These are phyloP conservation scores for Kockiozyma suomiensis DNA, from an alignment of 805 yeast species.

Conservation along the genomic window DNA sequence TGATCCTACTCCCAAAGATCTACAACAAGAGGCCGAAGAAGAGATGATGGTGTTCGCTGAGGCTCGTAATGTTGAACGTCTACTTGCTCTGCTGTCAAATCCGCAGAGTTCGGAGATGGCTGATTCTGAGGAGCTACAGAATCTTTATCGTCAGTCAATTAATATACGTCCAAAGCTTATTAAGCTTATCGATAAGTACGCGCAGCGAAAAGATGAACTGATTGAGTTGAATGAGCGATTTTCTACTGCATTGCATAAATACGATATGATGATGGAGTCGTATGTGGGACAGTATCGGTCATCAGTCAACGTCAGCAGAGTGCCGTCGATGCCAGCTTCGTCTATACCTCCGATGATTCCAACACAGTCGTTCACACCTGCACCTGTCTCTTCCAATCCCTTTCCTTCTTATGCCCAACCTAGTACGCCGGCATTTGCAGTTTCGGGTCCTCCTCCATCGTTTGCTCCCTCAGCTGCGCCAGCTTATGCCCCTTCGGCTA, in stretches of 20 bases:
- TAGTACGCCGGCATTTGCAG: background rate
- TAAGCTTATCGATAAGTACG: constrained; percentile 73
- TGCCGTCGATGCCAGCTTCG: constrained; percentile 1
- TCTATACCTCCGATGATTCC: background rate
- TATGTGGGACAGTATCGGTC: constrained; percentile 36
- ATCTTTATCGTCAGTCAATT: constrained; percentile 69
- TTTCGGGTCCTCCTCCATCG: background rate
- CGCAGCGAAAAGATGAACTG: constrained; percentile 76
- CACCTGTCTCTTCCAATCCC: background rate
- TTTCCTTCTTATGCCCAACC: constrained; percentile 4
- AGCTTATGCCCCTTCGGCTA: constrained; percentile 1
- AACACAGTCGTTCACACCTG: background rate
- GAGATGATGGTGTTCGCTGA: constrained; percentile 60
- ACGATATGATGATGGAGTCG: constrained; percentile 70
- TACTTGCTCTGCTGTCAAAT: constrained; percentile 58
- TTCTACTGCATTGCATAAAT: constrained; percentile 65
- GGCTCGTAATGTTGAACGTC: constrained; percentile 65
- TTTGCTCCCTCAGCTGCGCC: background rate
- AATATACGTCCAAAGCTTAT: constrained; percentile 76
- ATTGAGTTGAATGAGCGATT: constrained; percentile 70
- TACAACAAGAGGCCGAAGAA: constrained; percentile 51
- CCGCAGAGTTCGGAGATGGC: constrained; percentile 46
- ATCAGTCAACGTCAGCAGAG: background rate
- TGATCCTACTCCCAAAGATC: constrained; percentile 64
- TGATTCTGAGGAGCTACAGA: constrained; percentile 68